Percentiles rank a stretch among this genome's conserved stretches.
phyloP scores from a whole-genome alignment of 2,329 filamentous ascomycete species.

The Aspergillus viridinutans region DNA sequence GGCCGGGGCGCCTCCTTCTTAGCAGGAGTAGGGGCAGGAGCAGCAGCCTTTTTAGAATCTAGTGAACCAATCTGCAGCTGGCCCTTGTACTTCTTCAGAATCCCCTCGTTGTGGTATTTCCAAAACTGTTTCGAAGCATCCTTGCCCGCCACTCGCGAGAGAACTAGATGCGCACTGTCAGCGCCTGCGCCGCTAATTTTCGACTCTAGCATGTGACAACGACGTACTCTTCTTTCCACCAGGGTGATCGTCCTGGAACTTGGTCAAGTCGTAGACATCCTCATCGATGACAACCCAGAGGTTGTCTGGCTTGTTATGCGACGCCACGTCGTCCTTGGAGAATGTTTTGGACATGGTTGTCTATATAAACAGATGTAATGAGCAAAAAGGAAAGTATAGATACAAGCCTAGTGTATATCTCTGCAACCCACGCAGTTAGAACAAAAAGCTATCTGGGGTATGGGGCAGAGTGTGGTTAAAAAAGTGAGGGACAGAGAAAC shows the following conservation, averaged over 20 bases:
- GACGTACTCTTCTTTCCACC: conserved; percentile 64
- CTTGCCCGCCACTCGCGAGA: conserved; percentile 62
- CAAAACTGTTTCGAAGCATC: conserved; percentile 66
- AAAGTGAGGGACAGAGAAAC: background rate
- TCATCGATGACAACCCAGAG: conserved; percentile 90
- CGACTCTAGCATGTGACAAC: background rate
- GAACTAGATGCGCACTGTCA: conserved; percentile 43
- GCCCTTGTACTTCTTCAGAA: conserved; percentile 60
- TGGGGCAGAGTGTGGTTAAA: conserved; percentile 1
- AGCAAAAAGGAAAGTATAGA: conserved; percentile 4
- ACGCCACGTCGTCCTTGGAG: conserved; percentile 76
- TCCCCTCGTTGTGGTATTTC: conserved; percentile 60
- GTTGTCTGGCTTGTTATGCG: conserved; percentile 82
- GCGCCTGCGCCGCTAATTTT: background rate
- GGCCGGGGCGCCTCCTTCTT: conserved; percentile 53
- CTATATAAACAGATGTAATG: background rate
- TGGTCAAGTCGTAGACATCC: conserved; percentile 93
- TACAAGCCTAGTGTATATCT: background rate
- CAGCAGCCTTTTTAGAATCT: conserved; percentile 70
- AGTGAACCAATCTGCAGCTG: conserved; percentile 66
- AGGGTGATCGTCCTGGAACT: conserved; percentile 79
- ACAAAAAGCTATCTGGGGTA: conserved; percentile 5
- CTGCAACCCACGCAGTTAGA: background rate
- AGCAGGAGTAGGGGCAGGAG: conserved; percentile 45
- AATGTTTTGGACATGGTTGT: conserved; percentile 80